These are phyloP conservation scores for Termitomyces titanicus DNA, from an alignment of 768 basidiomycete species.

Conservation along the genomic window DNA sequence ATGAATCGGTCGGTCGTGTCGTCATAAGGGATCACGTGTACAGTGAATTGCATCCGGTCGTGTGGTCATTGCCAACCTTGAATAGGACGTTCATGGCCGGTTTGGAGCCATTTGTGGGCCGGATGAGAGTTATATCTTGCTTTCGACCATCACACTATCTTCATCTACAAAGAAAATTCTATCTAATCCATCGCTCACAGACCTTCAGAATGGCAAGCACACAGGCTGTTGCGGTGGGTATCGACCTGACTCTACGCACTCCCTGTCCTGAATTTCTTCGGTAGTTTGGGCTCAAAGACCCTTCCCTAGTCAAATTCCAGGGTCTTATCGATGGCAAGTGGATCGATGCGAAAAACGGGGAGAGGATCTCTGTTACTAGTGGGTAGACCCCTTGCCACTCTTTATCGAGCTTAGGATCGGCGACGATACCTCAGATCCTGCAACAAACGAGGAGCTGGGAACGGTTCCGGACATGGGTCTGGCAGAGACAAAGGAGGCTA, in stretches of 20 bases:
- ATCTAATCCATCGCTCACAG: slow-evolving; percentile 1
- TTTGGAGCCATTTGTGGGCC: slow-evolving; percentile 9
- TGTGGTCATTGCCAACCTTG: background rate
- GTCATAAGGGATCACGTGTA: slow-evolving; percentile 6
- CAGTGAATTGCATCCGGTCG: background rate
- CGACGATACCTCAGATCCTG: slow-evolving; percentile 64
- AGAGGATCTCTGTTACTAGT: slow-evolving; percentile 76
- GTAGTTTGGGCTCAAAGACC: slow-evolving; percentile 76
- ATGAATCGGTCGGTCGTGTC: no score
- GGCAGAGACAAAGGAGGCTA: slow-evolving; percentile 80
- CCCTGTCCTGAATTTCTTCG: background rate
- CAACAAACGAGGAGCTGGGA: slow-evolving; percentile 79
- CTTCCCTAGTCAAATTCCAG: slow-evolving; percentile 69
- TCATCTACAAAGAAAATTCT: slow-evolving; percentile 23
- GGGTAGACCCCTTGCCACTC: slow-evolving; percentile 22
- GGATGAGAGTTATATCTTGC: slow-evolving; percentile 17
- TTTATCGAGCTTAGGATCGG: background rate
- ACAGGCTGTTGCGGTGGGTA: slow-evolving; percentile 36
- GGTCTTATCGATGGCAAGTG: slow-evolving; percentile 84
- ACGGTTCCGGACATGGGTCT: slow-evolving; percentile 88
- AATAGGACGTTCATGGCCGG: slow-evolving; percentile 6
- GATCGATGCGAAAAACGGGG: slow-evolving; percentile 74
- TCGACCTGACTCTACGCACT: background rate
- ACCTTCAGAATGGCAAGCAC: slow-evolving; percentile 57
- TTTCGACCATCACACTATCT: slow-evolving; percentile 21